These are phyloP conservation scores for Pleurotus tuoliensis DNA, from an alignment of 768 basidiomycete species.

Conservation along the genomic window DNA sequence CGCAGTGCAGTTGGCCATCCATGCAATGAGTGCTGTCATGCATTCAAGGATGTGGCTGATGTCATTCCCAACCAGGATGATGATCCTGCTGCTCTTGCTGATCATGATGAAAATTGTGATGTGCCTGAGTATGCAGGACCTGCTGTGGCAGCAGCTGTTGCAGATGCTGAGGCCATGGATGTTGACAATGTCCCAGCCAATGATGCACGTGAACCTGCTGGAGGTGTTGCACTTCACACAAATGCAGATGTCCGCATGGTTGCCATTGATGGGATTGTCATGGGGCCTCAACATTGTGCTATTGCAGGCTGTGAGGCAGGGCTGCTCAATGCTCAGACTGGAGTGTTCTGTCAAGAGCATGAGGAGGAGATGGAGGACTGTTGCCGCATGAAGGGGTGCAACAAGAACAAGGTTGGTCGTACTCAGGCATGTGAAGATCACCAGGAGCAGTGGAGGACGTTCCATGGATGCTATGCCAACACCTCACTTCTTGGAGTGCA, in stretches of 20 bases:
- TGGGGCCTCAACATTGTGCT: constrained; percentile 12
- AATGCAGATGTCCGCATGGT: constrained; percentile 5
- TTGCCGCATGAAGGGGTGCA: constrained; percentile 7
- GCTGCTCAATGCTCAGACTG: constrained; percentile 5
- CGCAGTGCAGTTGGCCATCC: constrained; percentile 2
- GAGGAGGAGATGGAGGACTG: neutral
- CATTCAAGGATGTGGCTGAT: constrained; percentile 7
- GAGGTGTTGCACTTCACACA: neutral
- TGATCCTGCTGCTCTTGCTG: constrained; percentile 1
- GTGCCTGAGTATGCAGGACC: no score
- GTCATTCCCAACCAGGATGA: neutral
- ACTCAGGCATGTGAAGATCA: constrained; percentile 5
- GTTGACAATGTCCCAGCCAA: no score
- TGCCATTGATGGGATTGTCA: constrained; percentile 14
- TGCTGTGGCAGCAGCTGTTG: no score
- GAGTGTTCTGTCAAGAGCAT: neutral
- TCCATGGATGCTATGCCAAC: neutral
- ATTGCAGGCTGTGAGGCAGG: constrained; percentile 1
- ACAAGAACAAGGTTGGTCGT: neutral
- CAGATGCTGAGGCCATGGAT: no score
- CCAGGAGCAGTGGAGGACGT: neutral
- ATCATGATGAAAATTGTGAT: constrained; percentile 6
- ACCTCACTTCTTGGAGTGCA: neutral
- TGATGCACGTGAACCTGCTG: neutral
- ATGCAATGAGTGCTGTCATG: constrained; percentile 10